phyloP scores from a whole-genome alignment of 352 stramenopile species.

The Pythium sukuiense region DNA sequence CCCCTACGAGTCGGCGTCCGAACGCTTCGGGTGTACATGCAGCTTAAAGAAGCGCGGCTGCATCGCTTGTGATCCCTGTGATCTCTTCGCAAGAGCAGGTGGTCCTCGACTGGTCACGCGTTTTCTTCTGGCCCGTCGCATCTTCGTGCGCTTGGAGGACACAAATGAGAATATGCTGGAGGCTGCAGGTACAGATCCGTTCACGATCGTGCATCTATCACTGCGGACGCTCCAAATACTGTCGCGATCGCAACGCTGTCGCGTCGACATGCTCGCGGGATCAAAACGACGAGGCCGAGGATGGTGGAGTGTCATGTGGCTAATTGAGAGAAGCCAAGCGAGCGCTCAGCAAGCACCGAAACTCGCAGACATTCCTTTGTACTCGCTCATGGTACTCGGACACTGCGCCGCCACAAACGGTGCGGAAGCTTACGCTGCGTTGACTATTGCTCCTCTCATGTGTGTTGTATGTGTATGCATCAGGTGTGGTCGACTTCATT shows the following conservation, averaged over 20 bases:
- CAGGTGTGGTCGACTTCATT: constrained; percentile 12
- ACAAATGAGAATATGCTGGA: constrained; percentile 15
- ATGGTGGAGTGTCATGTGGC: constrained; percentile 22
- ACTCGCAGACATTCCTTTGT: constrained; percentile 9
- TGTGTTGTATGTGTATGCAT: background rate
- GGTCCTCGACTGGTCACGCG: constrained; percentile 9
- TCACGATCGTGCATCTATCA: constrained; percentile 7
- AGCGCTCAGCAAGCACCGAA: background rate
- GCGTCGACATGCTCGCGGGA: constrained; percentile 1
- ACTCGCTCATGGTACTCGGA: constrained; percentile 11
- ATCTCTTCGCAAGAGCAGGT: constrained; percentile 14
- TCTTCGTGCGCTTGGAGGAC: constrained; percentile 8
- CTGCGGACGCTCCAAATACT: constrained; percentile 9
- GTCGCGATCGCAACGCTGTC: constrained; percentile 14
- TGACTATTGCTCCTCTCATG: background rate
- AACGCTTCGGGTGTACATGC: constrained; percentile 23
- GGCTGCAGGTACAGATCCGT: constrained; percentile 6
- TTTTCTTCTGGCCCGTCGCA: constrained; percentile 11
- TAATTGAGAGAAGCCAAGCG: constrained; percentile 14
- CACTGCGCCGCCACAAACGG: constrained; percentile 14
- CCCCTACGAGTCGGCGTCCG: constrained; percentile 3
- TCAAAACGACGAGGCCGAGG: background rate
- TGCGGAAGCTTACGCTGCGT: background rate
- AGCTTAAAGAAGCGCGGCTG: constrained; percentile 3
- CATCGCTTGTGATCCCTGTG: constrained; percentile 17